Evolutionary conservation across 2,329 filamentous ascomycete genomes (phyloP).

Genomic region (Epichloe amarillans): DNA sequence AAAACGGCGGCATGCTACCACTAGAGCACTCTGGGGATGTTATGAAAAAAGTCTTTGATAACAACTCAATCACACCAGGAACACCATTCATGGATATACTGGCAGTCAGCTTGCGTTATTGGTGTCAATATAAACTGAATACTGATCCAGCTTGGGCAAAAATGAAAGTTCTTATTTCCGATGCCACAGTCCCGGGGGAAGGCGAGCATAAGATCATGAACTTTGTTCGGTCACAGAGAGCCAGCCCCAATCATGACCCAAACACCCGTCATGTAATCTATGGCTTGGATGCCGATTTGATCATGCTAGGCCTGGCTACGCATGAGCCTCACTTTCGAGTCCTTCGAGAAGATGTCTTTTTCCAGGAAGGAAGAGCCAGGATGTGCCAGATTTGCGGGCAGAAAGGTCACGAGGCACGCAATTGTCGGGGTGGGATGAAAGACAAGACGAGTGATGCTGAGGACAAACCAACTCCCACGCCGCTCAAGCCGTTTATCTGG

Average conservation of each 20-base stretch:
- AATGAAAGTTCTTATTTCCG: constrained; percentile 95
- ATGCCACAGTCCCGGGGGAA: constrained; percentile 89
- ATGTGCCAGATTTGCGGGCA: constrained; percentile 85
- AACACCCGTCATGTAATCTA: constrained; percentile 98
- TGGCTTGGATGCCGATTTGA: constrained; percentile 91
- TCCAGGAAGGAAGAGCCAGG: constrained; percentile 70
- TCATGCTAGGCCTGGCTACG: constrained; percentile 94
- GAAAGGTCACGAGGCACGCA: constrained; percentile 76
- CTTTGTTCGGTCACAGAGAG: constrained; percentile 86
- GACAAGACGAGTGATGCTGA: constrained; percentile 68
- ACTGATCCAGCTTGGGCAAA: constrained; percentile 89
- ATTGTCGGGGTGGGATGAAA: constrained; percentile 69
- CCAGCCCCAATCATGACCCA: constrained; percentile 81
- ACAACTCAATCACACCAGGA: constrained; percentile 77
- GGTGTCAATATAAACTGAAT: constrained; percentile 95
- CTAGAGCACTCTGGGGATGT: constrained; percentile 47
- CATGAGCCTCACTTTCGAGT: constrained; percentile 97
- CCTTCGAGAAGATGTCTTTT: constrained; percentile 91
- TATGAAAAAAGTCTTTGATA: constrained; percentile 86
- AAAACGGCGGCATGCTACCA: constrained; percentile 53
- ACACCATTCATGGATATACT: constrained; percentile 98
- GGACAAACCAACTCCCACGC: constrained; percentile 58
- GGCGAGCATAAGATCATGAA: constrained; percentile 99
- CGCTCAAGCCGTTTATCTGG: constrained; percentile 94
- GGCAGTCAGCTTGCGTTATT: constrained; percentile 80